Evolutionary conservation across 768 basidiomycete genomes (phyloP).

Genomic region (Trametes meyenii): DNA sequence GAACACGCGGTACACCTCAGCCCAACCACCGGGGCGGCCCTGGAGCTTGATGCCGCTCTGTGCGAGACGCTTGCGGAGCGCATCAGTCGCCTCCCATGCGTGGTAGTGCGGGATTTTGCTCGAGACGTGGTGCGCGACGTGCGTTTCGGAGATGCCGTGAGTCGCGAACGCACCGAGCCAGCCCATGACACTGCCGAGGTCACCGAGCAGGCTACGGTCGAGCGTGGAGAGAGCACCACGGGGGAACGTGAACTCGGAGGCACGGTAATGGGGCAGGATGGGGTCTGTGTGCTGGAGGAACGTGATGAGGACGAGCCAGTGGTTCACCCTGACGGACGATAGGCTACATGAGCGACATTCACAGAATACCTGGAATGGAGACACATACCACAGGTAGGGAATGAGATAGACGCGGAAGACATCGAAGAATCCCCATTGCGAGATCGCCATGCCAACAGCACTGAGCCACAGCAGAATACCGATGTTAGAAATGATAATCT

Average conservation of each 20-base stretch:
- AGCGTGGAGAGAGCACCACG: slow-evolving; percentile 93
- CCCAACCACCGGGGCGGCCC: slow-evolving; percentile 78
- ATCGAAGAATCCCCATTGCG: slow-evolving; percentile 64
- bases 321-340: slow-evolving; percentile 62
- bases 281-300: slow-evolving; percentile 99
- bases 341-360: neutral
- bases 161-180: slow-evolving; percentile 87
- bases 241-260: slow-evolving; percentile 86
- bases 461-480: slow-evolving; percentile 78
- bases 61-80: slow-evolving; percentile 74
- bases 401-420: slow-evolving; percentile 82
- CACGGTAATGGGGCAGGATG: slow-evolving; percentile 90
- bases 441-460: slow-evolving; percentile 56
- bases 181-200: slow-evolving; percentile 75
- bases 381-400: slow-evolving; percentile 81
- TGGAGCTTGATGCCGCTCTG: slow-evolving; percentile 62
- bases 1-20: slow-evolving; percentile 77
- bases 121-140: slow-evolving; percentile 88
- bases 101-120: slow-evolving; percentile 98
- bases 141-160: slow-evolving; percentile 93
- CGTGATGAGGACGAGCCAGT: slow-evolving; percentile 95
- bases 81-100: slow-evolving; percentile 91
- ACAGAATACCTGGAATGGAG: neutral
- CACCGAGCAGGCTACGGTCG: slow-evolving; percentile 81
- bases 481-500: slow-evolving; percentile 81